Base-by-base conservation (phyloP, 2,329 filamentous ascomycete species). In the Fusarium virguliforme region DNA sequence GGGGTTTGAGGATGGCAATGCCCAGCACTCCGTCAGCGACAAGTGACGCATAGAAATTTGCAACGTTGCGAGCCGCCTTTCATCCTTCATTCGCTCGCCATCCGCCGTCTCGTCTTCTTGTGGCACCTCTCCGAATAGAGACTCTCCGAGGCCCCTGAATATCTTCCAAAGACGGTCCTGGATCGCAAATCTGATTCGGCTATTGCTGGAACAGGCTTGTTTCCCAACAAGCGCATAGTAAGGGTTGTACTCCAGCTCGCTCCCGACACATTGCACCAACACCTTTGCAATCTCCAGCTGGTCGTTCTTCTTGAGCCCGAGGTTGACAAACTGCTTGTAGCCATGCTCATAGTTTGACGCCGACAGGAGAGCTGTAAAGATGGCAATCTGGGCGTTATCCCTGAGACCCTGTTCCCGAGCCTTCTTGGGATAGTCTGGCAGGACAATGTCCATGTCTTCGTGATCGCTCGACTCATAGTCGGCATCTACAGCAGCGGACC, bases 331-430 rank as follows among this genome's bases (percentile, higher is more conserved):
- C 18, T 94, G 92, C 9, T 91, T 83, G 74, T 95, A 91, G 0
- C 94, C 96, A 76, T 98, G 94, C 73, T 94, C 91, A 78, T 88
- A 94, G 78, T 97, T 94, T 9, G 88, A 89, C 1, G 94, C 93
- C 10, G 93, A 95, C 85, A 98, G 92, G 65, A 99, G 90, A 5
- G 94, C 91, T 35, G 97, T 88, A 80, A 99, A 99, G 65, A 99
- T 97, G n/a, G 94, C 93, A 59, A 94, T 90, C 50, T 95, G 91
- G 22, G 96, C 88, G 64, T 94, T 90, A 0, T 94, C 97, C 78
- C 94, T 96, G 89, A 98, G 94, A 22, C 94, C 91, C 71, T 97
- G 92, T 50, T 92, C 89, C 63, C 89, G 88, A 13, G 94, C 94
- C n/a, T 97, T 88, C 66, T 90, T 88, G 18, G 79, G 78, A 9